These are phyloP conservation scores for Neurospora hispaniola DNA, from an alignment of 495 filamentous ascomycete species.

Conservation along the genomic window DNA sequence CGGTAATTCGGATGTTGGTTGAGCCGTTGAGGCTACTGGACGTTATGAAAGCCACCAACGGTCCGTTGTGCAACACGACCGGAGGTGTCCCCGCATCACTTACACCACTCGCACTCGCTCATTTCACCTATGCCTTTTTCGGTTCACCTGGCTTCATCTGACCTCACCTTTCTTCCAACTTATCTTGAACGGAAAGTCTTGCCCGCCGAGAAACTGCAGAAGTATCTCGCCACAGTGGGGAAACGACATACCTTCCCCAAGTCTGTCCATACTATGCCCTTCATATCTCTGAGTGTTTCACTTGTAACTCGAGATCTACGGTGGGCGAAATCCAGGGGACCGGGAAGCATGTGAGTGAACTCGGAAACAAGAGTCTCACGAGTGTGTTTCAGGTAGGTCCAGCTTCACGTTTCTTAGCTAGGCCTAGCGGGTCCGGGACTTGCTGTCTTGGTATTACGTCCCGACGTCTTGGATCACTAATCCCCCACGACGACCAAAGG, in stretches of 20 bases:
- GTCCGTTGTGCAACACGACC: not conserved
- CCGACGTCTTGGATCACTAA: not conserved
- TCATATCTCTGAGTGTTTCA: not conserved
- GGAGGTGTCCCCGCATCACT: not conserved
- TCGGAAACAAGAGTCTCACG: too few relatives aligned
- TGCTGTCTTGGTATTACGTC: not conserved
- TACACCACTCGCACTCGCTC: not conserved
- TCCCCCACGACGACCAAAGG: not conserved
- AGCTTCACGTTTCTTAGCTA: not conserved
- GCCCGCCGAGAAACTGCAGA: not conserved
- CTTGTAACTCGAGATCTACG: not conserved
- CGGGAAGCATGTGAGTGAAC: not conserved
- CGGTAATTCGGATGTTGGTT: not conserved
- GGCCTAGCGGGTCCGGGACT: not conserved
- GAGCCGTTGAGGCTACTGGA: not conserved
- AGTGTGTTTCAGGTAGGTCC: not conserved
- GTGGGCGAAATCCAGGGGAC: not conserved
- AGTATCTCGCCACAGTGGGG: not conserved
- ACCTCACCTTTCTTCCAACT: not conserved
- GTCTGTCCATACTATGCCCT: not conserved
- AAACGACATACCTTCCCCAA: not conserved
- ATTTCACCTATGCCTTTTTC: not conserved
- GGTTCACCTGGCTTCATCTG: not conserved
- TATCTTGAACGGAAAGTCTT: not conserved
- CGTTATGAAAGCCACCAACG: not conserved